Evolutionary conservation across 108 stramenopile genomes (phyloP), one percentile per base, ranked within the genome.

Genomic region (Stephanodiscus triporus): DNA sequence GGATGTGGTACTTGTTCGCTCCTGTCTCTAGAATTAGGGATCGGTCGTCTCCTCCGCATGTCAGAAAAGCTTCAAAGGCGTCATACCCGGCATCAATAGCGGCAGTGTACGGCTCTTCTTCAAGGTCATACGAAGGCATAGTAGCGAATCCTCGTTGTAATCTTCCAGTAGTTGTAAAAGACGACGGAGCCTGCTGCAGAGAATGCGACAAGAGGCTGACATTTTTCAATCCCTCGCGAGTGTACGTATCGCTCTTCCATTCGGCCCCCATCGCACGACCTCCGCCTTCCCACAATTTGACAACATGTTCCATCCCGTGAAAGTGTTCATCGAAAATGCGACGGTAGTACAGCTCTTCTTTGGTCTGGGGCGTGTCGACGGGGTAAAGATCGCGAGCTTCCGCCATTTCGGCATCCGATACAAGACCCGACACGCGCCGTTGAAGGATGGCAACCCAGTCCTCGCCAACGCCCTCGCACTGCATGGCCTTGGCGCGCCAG

Each of bases 401-500:
- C 38, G 59, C 86, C 87, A 88, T 88, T 64, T 91, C 88, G 27
- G 81, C 88, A 84, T 89, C 88, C 11, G 84, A 72, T 2, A 89
- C 91, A 48, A 86, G 69, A 37, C 76, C 61, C 6, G 91, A 77
- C 13, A 91, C 86, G n/a, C 77, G 72, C 10, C 79, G 55, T 73
- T 91, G 91, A 27, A 91, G 63, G n/a, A 85, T 87, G 19, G 85
- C 78, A 37, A 91, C 91, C 91, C 91, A 91, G 68, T 88, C 87
- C 66, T 88, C 87, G 27, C 91, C 91, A 23, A 91, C 91, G 58
- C 91, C 91, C 67, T 91, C 91, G 48, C 91, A 91, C 66, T 91
- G 91, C 91, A 91, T 91, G 14, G 91, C 91, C 85, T 91, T 91
- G 34, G 91, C 87, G 40, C 91, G 68, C 91, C 91, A 91, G 27